Evolutionary conservation across 495 filamentous ascomycete genomes (phyloP), one percentile per base, ranked within the genome.

Genomic region (Lophiotrema nucula): DNA sequence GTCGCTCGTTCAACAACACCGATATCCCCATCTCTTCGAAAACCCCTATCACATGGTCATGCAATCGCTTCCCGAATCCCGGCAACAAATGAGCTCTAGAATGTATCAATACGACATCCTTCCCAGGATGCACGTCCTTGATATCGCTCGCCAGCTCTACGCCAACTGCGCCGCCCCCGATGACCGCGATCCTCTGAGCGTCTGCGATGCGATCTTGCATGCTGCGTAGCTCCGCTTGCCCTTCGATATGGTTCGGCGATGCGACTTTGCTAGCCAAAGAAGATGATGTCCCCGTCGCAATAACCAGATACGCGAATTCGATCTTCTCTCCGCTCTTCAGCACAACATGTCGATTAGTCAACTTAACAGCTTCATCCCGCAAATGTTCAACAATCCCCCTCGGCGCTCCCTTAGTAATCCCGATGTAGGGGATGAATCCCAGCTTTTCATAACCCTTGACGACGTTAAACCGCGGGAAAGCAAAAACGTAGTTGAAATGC

Each of bases 91-190:
- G 66, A 3, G 67, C 62, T 19, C 83, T 68, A 4, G 82, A 85
- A 61, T 86, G 82, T 3, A 87, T 72, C 19, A 87, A 69, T 0
- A 73, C 74, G 21, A 86, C 77, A 3, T 76, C 68, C 69, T 85
- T 85, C 0, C 81, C 78, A 0, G 79, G 80, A 53, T 81, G 83
- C 18, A 72, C 70, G 18, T 74, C 76, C 69, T 84, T 85, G 39
- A 83, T 70, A 61, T 87, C 83, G 3, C 77, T 75, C 0, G 82
- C 81, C 65, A 84, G 69, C 68, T 87, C 79, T 0, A 86, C 76
- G 1, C 83, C 83, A 0, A 83, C 81, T 3, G 83, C 80, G 1
- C 83, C 83, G 1, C 80, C 83, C 2, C 83, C 83, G 1, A 84
- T 76, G 18, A 87, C 74, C 4, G 80, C 70, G 47, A 86, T 75